A percentile compares a stretch with the other conserved stretches of the same genome.
Evolutionary conservation across 108 stramenopile species (phyloP).

Genomic region (Nitzschia sp.): DNA sequence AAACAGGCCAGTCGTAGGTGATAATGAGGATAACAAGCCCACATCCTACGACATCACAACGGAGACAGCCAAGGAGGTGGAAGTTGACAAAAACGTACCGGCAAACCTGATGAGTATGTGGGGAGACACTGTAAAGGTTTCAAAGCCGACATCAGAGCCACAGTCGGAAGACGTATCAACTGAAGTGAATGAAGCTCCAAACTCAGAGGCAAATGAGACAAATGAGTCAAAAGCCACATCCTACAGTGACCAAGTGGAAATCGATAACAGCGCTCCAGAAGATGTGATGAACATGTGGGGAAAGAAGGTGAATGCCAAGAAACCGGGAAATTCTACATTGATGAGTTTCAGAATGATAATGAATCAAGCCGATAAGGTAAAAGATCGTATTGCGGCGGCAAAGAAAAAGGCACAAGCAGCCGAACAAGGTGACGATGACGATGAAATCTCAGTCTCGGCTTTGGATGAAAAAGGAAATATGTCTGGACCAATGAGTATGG

Average conservation of each 20-base stretch:
- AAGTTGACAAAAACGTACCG: conserved; percentile 25
- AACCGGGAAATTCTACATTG: conserved; percentile 26
- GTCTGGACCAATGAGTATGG: neutral
- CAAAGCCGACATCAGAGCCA: conserved; percentile 10
- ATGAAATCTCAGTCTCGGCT: conserved; percentile 3
- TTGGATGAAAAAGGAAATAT: neutral
- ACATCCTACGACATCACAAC: too few relatives aligned
- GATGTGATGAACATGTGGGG: conserved; percentile 31
- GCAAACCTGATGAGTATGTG: conserved; percentile 23
- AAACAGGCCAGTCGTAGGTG: too few relatives aligned
- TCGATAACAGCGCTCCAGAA: conserved; percentile 24
- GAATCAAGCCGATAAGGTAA: conserved; percentile 27
- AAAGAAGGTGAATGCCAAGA: conserved; percentile 28
- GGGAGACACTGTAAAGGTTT: conserved; percentile 28
- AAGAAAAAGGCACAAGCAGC: conserved; percentile 18
- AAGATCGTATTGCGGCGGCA: conserved; percentile 24
- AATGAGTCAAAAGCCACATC: too few relatives aligned
- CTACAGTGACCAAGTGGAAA: conserved; percentile 22
- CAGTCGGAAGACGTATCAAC: too few relatives aligned
- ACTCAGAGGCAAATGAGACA: too few relatives aligned
- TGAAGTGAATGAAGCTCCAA: too few relatives aligned
- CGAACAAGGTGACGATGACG: conserved; percentile 11
- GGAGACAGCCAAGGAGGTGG: neutral
- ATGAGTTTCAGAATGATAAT: conserved; percentile 31
- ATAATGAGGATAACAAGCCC: too few relatives aligned